Conservation (phyloP, 192 early-diverging fungal genomes). For the Backusella parvicylindrica region DNA sequence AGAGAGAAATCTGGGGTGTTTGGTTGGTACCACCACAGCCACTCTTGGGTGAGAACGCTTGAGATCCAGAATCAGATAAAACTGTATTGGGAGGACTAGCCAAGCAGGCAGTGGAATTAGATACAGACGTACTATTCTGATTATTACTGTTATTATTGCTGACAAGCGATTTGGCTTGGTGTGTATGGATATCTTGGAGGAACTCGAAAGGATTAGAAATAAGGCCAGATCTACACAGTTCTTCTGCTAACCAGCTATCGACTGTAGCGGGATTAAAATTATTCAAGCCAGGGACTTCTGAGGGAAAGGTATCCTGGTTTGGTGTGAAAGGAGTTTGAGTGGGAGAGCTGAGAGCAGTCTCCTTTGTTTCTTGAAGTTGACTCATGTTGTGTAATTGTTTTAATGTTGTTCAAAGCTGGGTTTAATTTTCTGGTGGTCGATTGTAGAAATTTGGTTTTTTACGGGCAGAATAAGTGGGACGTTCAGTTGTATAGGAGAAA, state of each 20-base stretch:
- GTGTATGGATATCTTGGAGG: background rate
- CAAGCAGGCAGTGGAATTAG: background rate
- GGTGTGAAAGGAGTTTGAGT: background rate
- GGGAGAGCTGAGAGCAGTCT: background rate
- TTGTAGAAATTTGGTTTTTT: slow-evolving; percentile 23
- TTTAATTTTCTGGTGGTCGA: slow-evolving; percentile 15
- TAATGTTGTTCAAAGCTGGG: background rate
- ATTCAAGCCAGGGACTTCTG: background rate
- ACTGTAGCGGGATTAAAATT: slow-evolving; percentile 5
- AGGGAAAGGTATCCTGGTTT: background rate
- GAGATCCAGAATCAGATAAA: slow-evolving; percentile 3
- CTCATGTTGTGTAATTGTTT: background rate
- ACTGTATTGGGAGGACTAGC: background rate
- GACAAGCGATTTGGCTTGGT: background rate
- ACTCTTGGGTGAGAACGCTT: background rate
- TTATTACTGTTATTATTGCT: background rate
- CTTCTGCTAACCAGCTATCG: slow-evolving; percentile 49
- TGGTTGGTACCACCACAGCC: background rate
- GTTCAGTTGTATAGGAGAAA: slow-evolving; percentile 38
- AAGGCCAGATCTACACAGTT: slow-evolving; percentile 42
- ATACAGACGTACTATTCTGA: background rate
- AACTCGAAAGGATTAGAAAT: slow-evolving; percentile 14
- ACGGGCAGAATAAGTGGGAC: slow-evolving; percentile 25
- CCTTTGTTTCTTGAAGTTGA: slow-evolving; percentile 1
- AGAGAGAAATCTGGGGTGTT: background rate